These are phyloP conservation scores for Boechera retrofracta DNA, from an alignment of 345 rosid genomes.

Conservation along the genomic window DNA sequence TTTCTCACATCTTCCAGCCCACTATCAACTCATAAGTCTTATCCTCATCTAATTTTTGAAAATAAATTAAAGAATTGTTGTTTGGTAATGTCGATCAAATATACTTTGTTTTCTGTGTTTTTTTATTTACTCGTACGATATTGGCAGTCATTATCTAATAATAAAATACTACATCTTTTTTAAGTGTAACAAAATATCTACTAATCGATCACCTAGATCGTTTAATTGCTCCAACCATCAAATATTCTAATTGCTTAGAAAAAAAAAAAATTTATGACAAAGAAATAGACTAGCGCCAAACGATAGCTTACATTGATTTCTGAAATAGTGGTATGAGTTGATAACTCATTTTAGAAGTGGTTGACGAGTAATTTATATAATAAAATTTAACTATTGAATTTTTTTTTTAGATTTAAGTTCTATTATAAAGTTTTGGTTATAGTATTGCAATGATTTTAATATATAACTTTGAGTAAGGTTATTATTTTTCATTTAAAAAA, in stretches of 20 bases:
- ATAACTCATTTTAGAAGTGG: conserved; percentile 7
- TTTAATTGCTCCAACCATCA: neutral
- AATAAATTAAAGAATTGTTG: neutral
- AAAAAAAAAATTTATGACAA: neutral
- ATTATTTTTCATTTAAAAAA: no score
- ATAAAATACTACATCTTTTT: no score
- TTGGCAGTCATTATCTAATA: neutral
- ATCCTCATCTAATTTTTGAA: neutral
- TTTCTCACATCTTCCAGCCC: neutral
- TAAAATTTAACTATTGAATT: neutral
- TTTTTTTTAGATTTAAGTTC: no score
- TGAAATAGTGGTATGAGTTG: conserved; percentile 14
- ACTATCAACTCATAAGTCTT: conserved; percentile 2
- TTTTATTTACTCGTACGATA: neutral
- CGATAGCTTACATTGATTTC: neutral
- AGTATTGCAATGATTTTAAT: no score
- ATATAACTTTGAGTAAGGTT: no score
- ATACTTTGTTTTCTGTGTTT: neutral
- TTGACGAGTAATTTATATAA: neutral
- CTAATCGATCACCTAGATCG: neutral
- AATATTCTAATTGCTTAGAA: neutral
- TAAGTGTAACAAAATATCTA: neutral
- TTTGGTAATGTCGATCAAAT: neutral
- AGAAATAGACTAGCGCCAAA: conserved; percentile 10
- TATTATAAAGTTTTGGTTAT: no score